phyloP scores from a whole-genome alignment of 202 grass and related monocot genomes.

The Digitaria exilis region DNA sequence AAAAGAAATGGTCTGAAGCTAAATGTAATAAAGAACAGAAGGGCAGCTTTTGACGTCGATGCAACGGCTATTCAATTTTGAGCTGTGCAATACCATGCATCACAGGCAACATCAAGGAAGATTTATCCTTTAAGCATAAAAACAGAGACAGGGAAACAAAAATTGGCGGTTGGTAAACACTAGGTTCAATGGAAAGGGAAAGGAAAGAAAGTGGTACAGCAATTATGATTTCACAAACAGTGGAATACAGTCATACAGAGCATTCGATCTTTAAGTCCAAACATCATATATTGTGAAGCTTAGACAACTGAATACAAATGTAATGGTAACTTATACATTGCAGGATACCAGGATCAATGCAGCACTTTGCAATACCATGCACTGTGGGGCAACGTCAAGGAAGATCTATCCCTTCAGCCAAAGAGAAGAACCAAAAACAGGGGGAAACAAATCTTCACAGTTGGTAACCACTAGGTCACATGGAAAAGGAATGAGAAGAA shows the following conservation, averaged over 20 bases:
- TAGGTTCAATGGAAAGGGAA: background rate
- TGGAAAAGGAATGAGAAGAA: background rate
- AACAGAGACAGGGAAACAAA: background rate
- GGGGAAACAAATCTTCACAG: background rate
- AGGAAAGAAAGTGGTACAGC: background rate
- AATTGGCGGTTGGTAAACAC: background rate
- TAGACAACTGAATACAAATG: background rate
- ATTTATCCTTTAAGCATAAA: background rate
- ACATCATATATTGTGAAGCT: background rate
- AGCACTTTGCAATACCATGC: background rate
- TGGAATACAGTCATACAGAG: too few relatives aligned
- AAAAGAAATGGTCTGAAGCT: too few relatives aligned
- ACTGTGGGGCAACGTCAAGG: background rate
- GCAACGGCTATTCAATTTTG: background rate
- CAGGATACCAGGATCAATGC: too few relatives aligned
- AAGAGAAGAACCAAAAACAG: background rate
- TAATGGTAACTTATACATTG: too few relatives aligned
- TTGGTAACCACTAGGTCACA: background rate
- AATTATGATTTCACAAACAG: background rate
- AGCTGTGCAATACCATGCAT: background rate
- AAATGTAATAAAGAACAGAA: too few relatives aligned
- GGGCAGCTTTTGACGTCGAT: too few relatives aligned
- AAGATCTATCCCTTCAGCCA: background rate
- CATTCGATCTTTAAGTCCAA: background rate
- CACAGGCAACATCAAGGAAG: background rate